phyloP scores from a whole-genome alignment of 179 eudicot genomes.

The Beta corolliflora region DNA sequence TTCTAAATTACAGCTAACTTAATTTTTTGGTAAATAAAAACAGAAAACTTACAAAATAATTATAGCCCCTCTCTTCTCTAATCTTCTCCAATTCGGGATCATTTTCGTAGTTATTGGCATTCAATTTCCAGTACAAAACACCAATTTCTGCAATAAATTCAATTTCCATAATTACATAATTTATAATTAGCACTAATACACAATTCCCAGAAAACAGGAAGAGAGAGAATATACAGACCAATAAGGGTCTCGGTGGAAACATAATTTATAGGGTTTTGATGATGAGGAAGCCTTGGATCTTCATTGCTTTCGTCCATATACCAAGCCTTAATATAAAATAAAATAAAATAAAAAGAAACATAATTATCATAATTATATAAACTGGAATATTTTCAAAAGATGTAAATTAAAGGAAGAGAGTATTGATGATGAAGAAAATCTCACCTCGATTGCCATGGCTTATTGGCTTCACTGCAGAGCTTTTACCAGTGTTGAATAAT shows the following conservation, averaged over 20 bases:
- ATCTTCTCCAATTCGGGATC: conserved; percentile 73
- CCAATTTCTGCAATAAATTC: conserved; percentile 52
- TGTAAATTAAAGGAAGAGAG: background rate
- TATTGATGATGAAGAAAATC: background rate
- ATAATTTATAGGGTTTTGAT: conserved; percentile 53
- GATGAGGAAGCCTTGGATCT: conserved; percentile 81
- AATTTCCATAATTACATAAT: background rate
- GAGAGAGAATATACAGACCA: conserved; percentile 32
- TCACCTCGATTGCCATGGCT: conserved; percentile 39
- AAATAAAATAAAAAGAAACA: too few species aligned
- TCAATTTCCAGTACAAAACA: conserved; percentile 70
- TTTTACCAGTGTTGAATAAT: too few species aligned
- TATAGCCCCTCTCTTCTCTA: conserved; percentile 70
- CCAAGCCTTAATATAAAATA: conserved; percentile 28
- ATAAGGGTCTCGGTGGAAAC: conserved; percentile 62
- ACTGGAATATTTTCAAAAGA: too few species aligned
- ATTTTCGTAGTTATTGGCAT: conserved; percentile 64
- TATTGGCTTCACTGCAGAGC: background rate
- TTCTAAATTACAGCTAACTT: too few species aligned
- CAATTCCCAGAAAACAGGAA: background rate
- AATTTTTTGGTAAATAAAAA: background rate
- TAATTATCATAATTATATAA: too few species aligned
- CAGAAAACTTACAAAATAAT: conserved; percentile 50
- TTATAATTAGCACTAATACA: background rate
- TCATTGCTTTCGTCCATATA: conserved; percentile 70